A percentile compares a stretch with the other conserved stretches of the same genome.
Evolutionary conservation across 495 filamentous ascomycete genomes (phyloP).

Genomic region (Daldinia decipiens): DNA sequence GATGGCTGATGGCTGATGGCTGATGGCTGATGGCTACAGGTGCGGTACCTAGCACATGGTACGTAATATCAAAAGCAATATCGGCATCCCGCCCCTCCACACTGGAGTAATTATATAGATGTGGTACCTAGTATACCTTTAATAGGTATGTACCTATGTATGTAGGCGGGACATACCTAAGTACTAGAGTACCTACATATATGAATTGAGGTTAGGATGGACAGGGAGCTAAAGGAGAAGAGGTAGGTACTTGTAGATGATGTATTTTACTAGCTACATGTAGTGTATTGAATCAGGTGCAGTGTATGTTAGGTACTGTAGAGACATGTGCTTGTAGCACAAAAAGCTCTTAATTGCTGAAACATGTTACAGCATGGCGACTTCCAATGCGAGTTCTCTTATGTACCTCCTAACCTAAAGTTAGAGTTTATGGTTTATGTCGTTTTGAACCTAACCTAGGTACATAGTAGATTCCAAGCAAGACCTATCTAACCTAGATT

Average conservation of each 20-base stretch:
- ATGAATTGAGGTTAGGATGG: not conserved
- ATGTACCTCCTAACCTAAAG: not conserved
- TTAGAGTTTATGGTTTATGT: not conserved
- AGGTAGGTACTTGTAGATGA: too few species aligned
- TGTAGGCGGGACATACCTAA: too few species aligned
- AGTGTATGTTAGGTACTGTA: too few species aligned
- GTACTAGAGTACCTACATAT: too few species aligned
- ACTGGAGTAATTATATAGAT: slow-evolving; percentile 3
- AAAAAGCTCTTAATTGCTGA: not conserved
- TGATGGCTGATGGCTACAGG: slow-evolving; percentile 18
- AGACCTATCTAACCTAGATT: not conserved
- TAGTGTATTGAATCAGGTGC: not conserved
- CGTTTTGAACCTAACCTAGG: not conserved
- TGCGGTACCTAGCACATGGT: slow-evolving; percentile 9
- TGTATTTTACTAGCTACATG: too few species aligned
- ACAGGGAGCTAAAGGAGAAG: not conserved
- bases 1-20: too few species aligned
- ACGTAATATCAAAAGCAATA: slow-evolving; percentile 13
- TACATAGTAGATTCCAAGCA: not conserved
- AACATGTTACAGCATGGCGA: too few species aligned
- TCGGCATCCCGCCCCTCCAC: slow-evolving; percentile 12
- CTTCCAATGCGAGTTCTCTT: not conserved
- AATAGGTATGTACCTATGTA: too few species aligned
- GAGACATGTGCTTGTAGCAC: not conserved
- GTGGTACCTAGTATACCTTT: too few species aligned